Evolutionary conservation across 768 basidiomycete genomes (phyloP).

Genomic region (Mycena olivaceomarginata): DNA sequence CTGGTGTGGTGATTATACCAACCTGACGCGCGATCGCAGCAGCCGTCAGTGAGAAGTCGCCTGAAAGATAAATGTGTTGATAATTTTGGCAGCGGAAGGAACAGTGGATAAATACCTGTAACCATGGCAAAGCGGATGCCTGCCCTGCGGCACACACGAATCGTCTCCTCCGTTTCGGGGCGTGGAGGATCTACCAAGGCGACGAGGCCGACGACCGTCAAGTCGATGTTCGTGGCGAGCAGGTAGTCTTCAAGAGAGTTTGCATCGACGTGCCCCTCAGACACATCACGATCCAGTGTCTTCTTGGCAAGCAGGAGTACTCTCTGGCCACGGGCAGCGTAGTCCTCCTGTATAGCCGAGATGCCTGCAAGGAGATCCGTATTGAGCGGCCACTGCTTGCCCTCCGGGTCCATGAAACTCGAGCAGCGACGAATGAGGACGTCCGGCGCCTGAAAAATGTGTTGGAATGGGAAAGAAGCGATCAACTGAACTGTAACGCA

Average conservation of each 20-base stretch:
- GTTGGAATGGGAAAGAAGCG: not conserved
- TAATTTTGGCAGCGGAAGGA: not conserved
- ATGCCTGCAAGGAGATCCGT: conserved; percentile 52
- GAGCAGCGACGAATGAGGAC: conserved; percentile 65
- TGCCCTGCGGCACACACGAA: conserved; percentile 70
- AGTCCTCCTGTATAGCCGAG: conserved; percentile 63
- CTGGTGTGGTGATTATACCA: conserved; percentile 69
- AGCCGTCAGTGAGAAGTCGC: conserved; percentile 77
- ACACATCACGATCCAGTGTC: conserved; percentile 54
- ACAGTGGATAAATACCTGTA: conserved; percentile 58
- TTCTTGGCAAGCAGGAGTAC: conserved; percentile 76
- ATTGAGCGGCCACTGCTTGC: conserved; percentile 58
- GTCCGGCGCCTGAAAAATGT: conserved; percentile 65
- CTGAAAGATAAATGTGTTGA: conserved; percentile 43
- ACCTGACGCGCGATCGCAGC: conserved; percentile 78
- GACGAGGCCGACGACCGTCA: conserved; percentile 76
- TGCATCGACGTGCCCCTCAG: conserved; percentile 55
- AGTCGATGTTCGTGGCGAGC: conserved; percentile 62
- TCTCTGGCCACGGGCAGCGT: conserved; percentile 74
- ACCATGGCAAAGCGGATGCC: conserved; percentile 81
- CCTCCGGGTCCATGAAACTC: conserved; percentile 59
- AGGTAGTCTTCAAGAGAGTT: conserved; percentile 67
- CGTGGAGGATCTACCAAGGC: conserved; percentile 78
- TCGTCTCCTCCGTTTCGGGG: conserved; percentile 71
- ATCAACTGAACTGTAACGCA: conserved; percentile 33